Evolutionary conservation across 306 rosid species (phyloP).

Genomic region (Vigna nakashimae): DNA sequence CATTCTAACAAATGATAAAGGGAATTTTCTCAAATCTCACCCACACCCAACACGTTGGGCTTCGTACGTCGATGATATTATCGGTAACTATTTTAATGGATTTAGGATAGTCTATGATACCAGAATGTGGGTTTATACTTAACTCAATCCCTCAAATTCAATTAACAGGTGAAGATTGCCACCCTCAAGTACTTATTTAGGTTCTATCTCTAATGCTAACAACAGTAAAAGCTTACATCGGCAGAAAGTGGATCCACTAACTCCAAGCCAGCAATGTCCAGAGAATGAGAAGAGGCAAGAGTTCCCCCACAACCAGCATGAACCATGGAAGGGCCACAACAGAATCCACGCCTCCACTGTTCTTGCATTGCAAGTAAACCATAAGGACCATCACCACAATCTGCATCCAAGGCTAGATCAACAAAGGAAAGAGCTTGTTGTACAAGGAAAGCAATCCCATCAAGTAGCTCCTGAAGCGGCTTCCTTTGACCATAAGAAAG

Average conservation of each 20-base stretch:
- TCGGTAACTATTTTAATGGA: no score
- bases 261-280: slow-evolving; percentile 98
- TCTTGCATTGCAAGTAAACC: slow-evolving; percentile 98
- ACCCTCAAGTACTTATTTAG: no score
- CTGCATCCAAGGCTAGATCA: slow-evolving; percentile 90
- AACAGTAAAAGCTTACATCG: slow-evolving; percentile 67
- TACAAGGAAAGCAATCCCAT: slow-evolving; percentile 84
- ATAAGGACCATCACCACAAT: slow-evolving; percentile 96
- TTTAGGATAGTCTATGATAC: no score
- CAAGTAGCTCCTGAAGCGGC: slow-evolving; percentile 98
- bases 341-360: slow-evolving; percentile 96
- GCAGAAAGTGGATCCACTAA: slow-evolving; percentile 96
- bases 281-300: slow-evolving; percentile 93
- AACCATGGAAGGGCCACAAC: slow-evolving; percentile 97
- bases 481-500: slow-evolving; percentile 89
- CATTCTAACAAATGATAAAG: no score
- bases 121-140: no score
- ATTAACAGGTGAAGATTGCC: no score
- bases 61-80: no score
- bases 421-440: slow-evolving; percentile 96
- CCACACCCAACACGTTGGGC: no score
- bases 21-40: no score
- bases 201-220: no score
- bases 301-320: slow-evolving; percentile 99
- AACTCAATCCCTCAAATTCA: no score